phyloP scores from a whole-genome alignment of 768 basidiomycete genomes.

The Kwoniella shandongensis region DNA sequence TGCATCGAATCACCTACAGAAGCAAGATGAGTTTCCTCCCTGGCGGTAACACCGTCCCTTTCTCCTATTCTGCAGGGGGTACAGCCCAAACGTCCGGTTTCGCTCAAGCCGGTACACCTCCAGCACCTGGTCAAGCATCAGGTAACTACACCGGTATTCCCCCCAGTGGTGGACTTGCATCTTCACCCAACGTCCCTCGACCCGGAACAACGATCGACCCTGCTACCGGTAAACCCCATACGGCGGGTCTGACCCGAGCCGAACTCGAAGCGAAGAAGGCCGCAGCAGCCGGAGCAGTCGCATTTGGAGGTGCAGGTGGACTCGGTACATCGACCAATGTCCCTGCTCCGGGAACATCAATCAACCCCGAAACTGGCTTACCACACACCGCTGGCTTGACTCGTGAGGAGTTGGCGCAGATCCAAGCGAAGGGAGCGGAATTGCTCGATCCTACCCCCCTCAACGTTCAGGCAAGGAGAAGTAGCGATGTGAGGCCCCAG shows the following conservation, averaged over 20 bases:
- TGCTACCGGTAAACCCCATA: conserved; percentile 38
- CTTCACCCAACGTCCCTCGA: conserved; percentile 39
- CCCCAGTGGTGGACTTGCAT: conserved; percentile 31
- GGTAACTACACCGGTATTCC: neutral
- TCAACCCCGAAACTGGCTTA: conserved; percentile 40
- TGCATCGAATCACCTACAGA: too few relatives aligned
- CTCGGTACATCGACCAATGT: conserved; percentile 41
- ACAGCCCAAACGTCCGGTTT: conserved; percentile 30
- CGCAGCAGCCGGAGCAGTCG: conserved; percentile 9
- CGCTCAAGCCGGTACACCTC: conserved; percentile 21
- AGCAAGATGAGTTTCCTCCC: too few relatives aligned
- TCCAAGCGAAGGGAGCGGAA: conserved; percentile 20
- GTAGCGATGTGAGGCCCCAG: neutral
- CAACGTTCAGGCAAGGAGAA: conserved; percentile 11
- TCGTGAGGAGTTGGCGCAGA: conserved; percentile 29
- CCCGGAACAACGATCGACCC: conserved; percentile 39
- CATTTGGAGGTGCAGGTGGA: conserved; percentile 24
- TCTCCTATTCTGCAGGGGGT: neutral
- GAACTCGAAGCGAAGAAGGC: conserved; percentile 40
- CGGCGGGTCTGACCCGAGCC: conserved; percentile 38
- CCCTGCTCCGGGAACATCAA: conserved; percentile 38
- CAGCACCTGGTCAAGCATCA: conserved; percentile 2
- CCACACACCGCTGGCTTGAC: conserved; percentile 43
- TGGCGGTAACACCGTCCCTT: conserved; percentile 1
- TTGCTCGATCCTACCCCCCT: conserved; percentile 20